Percentiles rank a stretch among this genome's conserved stretches.
Evolutionary conservation across 768 basidiomycete genomes (phyloP).

Genomic region (Boletellus sp.): DNA sequence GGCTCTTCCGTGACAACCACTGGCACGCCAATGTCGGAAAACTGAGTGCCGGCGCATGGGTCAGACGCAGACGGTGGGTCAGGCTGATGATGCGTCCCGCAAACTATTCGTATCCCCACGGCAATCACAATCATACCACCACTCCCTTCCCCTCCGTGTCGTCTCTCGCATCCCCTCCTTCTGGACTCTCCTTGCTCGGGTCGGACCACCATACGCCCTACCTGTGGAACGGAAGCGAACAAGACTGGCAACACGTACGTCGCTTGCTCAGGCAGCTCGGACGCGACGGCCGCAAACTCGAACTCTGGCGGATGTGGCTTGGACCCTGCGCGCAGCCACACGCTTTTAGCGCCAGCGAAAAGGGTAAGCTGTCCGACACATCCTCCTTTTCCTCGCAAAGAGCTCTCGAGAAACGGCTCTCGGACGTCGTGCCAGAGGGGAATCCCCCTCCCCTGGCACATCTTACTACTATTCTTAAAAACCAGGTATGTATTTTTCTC

Average conservation of each 20-base stretch:
- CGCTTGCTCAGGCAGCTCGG: slow-evolving; percentile 49
- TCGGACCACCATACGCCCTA: slow-evolving; percentile 29
- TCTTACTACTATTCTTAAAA: slow-evolving; percentile 49
- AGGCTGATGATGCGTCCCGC: slow-evolving; percentile 78
- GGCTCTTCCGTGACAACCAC: slow-evolving; percentile 59
- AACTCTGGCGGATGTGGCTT: slow-evolving; percentile 75
- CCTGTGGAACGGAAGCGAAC: slow-evolving; percentile 55
- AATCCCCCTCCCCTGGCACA: slow-evolving; percentile 36
- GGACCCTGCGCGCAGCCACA: slow-evolving; percentile 31
- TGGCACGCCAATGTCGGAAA: slow-evolving; percentile 65
- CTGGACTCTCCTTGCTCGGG: slow-evolving; percentile 10
- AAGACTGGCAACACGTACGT: slow-evolving; percentile 60
- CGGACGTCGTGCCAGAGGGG: slow-evolving; percentile 5
- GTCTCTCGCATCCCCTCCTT: slow-evolving; percentile 16
- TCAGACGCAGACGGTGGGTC: slow-evolving; percentile 78
- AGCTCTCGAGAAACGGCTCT: slow-evolving; percentile 7
- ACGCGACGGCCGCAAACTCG: slow-evolving; percentile 70
- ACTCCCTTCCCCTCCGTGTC: slow-evolving; percentile 6
- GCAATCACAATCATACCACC: neutral
- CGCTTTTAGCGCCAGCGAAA: slow-evolving; percentile 28
- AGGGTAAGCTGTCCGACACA: slow-evolving; percentile 43
- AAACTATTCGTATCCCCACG: slow-evolving; percentile 12
- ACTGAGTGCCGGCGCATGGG: slow-evolving; percentile 65
- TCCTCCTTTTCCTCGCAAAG: slow-evolving; percentile 4
- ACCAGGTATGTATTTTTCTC: slow-evolving; percentile 51